Base-by-base conservation (phyloP, 352 stramenopile species). In the Phytophthora palmivora region DNA sequence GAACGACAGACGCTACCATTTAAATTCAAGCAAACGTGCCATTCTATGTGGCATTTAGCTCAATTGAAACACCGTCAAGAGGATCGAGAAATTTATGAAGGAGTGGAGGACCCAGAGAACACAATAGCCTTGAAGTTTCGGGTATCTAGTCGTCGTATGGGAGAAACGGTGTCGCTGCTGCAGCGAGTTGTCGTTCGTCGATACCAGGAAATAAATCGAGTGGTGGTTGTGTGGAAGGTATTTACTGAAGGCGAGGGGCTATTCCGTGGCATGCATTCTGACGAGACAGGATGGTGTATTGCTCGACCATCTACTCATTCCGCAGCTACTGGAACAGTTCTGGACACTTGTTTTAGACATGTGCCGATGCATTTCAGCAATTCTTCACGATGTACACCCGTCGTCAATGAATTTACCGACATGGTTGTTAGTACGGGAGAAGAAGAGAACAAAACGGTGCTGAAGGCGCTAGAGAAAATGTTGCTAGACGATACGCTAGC, bases 151-250 rank as follows among this genome's bases (percentile, higher is more conserved):
- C 53, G 38, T 9, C 34, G 34, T 19, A 62, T 58, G 41, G 58
- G 58, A 0, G 39, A 58, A 16, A 49, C 28, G 0, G 67, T 72
- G 52, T 70, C 63, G 14, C 11, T 71, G 7, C 33, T 67, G 44
- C 63, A 70, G 43, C 55, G 56, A 4, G 28, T 67, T 18, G 71
- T 88, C n/a, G 45, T 79, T 4, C 75, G 79, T 9, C 67, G 71
- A 10, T 89, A 79, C 48, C 57, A 79, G 2, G 74, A 90, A 37
- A 12, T 45, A 6, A 65, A 82, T 37, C 76, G 80, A 33, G 59
- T 86, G 2, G 75, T 92, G 22, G 56, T 88, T n/a, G 75, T 88
- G 22, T 92, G 80, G 80, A 78, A 70, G 19, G 50, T 82, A n/a
- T n/a, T n/a, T n/a, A n/a, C n/a, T n/a, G n/a, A n/a, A n/a, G 71